phyloP scores from a whole-genome alignment of 139 green algal species.

The Pleodorina starrii region DNA sequence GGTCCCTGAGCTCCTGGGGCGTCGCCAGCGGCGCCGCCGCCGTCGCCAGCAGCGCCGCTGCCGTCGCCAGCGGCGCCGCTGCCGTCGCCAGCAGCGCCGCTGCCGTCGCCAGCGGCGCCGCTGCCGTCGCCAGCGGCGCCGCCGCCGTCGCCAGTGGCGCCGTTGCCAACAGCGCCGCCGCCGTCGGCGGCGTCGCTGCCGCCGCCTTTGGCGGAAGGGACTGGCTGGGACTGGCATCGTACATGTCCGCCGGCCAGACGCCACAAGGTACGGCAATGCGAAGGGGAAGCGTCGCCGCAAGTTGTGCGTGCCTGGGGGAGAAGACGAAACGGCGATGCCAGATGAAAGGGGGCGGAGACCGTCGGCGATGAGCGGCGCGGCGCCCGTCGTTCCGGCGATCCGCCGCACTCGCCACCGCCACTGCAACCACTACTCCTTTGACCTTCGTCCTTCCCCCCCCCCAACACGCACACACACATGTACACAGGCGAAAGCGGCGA shows the following conservation, averaged over 20 bases:
- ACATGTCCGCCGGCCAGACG: background rate
- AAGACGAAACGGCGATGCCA: too few relatives aligned
- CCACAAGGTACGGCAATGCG: background rate
- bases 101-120: background rate
- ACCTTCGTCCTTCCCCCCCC: background rate
- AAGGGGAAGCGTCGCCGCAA: too few relatives aligned
- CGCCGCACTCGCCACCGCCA: background rate
- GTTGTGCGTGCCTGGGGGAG: too few relatives aligned
- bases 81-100: background rate
- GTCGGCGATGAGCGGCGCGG: background rate
- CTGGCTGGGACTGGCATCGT: constrained; percentile 3
- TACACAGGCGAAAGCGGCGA: too few relatives aligned
- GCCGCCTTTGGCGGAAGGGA: background rate
- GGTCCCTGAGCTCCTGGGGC: too few relatives aligned
- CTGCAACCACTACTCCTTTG: background rate
- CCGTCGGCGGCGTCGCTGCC: background rate
- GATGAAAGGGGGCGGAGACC: background rate
- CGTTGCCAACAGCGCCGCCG: background rate
- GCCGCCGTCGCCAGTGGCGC: background rate
- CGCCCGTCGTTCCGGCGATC: background rate
- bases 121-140: background rate
- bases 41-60: background rate
- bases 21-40: background rate
- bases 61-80: background rate
- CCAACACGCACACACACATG: too few relatives aligned